Evolutionary conservation across 345 rosid species (phyloP), one percentile per base, ranked within the genome.

Genomic region (Gossypioides kirkii): DNA sequence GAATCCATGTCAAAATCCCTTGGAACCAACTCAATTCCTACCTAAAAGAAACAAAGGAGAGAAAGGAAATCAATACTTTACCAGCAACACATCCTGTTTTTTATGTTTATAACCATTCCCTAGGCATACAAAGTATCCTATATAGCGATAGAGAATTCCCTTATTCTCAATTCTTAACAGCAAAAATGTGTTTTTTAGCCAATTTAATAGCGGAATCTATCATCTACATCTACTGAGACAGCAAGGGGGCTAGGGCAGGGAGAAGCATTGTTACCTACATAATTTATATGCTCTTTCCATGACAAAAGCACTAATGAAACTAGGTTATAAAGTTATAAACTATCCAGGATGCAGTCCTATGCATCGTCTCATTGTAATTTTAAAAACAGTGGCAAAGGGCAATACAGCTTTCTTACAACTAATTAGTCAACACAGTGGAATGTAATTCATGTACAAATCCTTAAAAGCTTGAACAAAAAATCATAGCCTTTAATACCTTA

Each of bases 1-100:
- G 98, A 92, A 83, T 95, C 91, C 98, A 91, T 91, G 80, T 92
- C 97, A 84, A 89, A 95, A 83, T 95, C 96, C 86, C 94, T 86
- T 8, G 98, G 90, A 72, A 92, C 94, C 86, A 95, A 82, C 84
- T 95, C 99, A 81, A 95, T 83, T 58, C 98, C 99, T 79, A 92
- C 97, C 99, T 95, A 81, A 70, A 76, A 72, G 26, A 58, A 42
- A 50, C 8, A 42, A n/a, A 60, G 10, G 45, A 9, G 60, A 43
- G 53, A 62, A 54, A 41, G 65, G 11, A 54, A 75, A 69, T 11
- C 46, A 26, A 68, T 26, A 17, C 50, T 76, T 38, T 43, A 64
- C 26, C 52, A 45, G 53, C 10, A 70, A 20, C 52, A 23, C 16
- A 0, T 23, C 32, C 32, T 17, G 2, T 56, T 58, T 55, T 58